A percentile compares a stretch with the other conserved stretches of the same genome.
Conservation (phyloP, 2,329 filamentous ascomycete species). For the Raffaelea ambrosiae region DNA sequence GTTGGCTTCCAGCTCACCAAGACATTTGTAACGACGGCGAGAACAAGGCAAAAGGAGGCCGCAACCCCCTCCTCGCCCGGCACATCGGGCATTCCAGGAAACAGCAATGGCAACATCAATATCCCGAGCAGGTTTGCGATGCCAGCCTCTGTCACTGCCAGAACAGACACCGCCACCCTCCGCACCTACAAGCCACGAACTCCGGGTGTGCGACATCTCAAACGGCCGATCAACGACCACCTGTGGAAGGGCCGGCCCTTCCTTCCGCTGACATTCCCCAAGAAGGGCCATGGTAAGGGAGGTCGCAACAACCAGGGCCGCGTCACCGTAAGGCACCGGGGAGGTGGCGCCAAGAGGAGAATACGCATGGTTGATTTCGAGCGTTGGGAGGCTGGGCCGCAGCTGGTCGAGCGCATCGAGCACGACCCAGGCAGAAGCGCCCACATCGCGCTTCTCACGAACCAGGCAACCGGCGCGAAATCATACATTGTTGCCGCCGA, state of each 20-base stretch:
- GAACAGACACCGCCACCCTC: slow-evolving; percentile 40
- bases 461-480: slow-evolving; percentile 63
- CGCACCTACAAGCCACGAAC: slow-evolving; percentile 91
- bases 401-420: slow-evolving; percentile 87
- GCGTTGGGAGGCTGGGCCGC: slow-evolving; percentile 68
- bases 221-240: slow-evolving; percentile 89
- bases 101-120: background rate
- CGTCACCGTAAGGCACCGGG: slow-evolving; percentile 83
- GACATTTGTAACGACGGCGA: slow-evolving; percentile 15
- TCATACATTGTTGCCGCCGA: slow-evolving; percentile 95
- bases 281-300: slow-evolving; percentile 87
- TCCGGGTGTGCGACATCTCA: slow-evolving; percentile 84
- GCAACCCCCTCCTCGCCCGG: background rate
- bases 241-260: slow-evolving; percentile 89
- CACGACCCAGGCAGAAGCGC: slow-evolving; percentile 90
- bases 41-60: slow-evolving; percentile 2
- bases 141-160: slow-evolving; percentile 1
- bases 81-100: background rate
- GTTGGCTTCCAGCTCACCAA: slow-evolving; percentile 10
- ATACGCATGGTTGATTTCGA: slow-evolving; percentile 89
- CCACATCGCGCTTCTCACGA: slow-evolving; percentile 81
- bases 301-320: slow-evolving; percentile 82
- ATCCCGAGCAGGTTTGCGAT: background rate
- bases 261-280: slow-evolving; percentile 75
- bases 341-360: slow-evolving; percentile 84